phyloP scores from a whole-genome alignment of 2,329 filamentous ascomycete genomes.

The Aspergillus floridensis region DNA sequence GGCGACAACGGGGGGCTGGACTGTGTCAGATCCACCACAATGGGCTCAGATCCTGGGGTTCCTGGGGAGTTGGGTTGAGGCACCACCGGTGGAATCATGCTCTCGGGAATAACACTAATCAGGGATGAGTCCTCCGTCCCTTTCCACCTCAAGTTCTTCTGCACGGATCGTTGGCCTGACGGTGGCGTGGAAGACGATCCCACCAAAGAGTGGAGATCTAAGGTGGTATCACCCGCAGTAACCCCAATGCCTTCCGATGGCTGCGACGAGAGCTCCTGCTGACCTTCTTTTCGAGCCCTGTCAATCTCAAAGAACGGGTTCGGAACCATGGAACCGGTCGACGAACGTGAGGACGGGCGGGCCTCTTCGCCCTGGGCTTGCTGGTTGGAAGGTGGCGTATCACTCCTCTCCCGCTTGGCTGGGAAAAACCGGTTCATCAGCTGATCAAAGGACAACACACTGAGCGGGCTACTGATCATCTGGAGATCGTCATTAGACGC shows the following conservation, averaged over 20 bases:
- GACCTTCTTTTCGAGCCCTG: conserved; percentile 18
- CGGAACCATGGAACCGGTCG: conserved; percentile 19
- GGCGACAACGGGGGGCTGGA: conserved; percentile 32
- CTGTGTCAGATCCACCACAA: conserved; percentile 39
- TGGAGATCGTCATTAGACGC: conserved; percentile 14
- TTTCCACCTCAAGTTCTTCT: neutral
- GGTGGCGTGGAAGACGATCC: conserved; percentile 14
- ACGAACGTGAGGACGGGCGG: conserved; percentile 2
- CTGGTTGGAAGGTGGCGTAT: conserved; percentile 5
- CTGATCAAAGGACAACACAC: conserved; percentile 8
- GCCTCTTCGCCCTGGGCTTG: conserved; percentile 2
- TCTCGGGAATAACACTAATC: conserved; percentile 12
- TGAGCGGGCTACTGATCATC: conserved; percentile 15
- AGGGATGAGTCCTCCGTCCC: conserved; percentile 11
- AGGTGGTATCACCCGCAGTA: conserved; percentile 2
- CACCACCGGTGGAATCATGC: conserved; percentile 1
- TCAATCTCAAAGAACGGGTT: conserved; percentile 36
- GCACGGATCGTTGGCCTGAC: neutral
- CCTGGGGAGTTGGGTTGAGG: neutral
- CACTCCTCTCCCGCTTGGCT: neutral
- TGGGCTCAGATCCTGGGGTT: conserved; percentile 13
- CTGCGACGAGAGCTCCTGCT: conserved; percentile 8
- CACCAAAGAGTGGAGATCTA: conserved; percentile 6
- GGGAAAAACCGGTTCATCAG: conserved; percentile 11
- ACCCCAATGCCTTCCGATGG: neutral